Evolutionary conservation across 2,329 filamentous ascomycete genomes (phyloP).

Genomic region (Alternaria brassicae): DNA sequence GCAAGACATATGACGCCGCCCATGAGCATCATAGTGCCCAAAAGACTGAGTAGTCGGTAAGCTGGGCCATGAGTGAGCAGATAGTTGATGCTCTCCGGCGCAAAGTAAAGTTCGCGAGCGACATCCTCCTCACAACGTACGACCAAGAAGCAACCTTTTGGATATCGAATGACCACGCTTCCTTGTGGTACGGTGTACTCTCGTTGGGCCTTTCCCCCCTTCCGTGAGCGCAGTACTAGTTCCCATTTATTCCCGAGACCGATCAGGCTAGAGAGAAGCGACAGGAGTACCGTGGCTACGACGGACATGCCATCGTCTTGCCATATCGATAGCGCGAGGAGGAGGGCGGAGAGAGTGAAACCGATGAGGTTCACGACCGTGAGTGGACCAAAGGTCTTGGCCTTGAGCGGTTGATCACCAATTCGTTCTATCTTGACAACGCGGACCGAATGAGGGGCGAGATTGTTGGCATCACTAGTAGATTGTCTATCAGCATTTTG

Average conservation of each 20-base stretch:
- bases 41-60: slow-evolving; percentile 57
- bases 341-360: slow-evolving; percentile 51
- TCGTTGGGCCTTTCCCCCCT: too few relatives aligned
- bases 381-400: slow-evolving; percentile 56
- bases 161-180: slow-evolving; percentile 60
- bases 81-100: slow-evolving; percentile 59
- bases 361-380: slow-evolving; percentile 56
- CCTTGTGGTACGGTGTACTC: too few relatives aligned
- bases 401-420: slow-evolving; percentile 48
- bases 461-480: slow-evolving; percentile 44
- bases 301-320: slow-evolving; percentile 60
- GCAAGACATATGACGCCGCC: slow-evolving; percentile 60
- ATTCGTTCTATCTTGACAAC: slow-evolving; percentile 50
- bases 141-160: slow-evolving; percentile 59
- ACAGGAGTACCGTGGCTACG: slow-evolving; percentile 57
- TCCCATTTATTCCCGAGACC: slow-evolving; percentile 60
- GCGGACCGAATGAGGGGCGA: slow-evolving; percentile 51
- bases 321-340: slow-evolving; percentile 55
- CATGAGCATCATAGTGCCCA: slow-evolving; percentile 61
- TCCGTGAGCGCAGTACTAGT: slow-evolving; percentile 52
- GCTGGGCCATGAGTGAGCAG: slow-evolving; percentile 49
- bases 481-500: background rate
- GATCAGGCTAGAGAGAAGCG: slow-evolving; percentile 58
- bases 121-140: slow-evolving; percentile 59
- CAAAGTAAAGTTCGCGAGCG: slow-evolving; percentile 60